A percentile compares a stretch with the other conserved stretches of the same genome.
phyloP scores from a whole-genome alignment of 371 early-diverging fungal genomes.

The Mucor circinelloides region DNA sequence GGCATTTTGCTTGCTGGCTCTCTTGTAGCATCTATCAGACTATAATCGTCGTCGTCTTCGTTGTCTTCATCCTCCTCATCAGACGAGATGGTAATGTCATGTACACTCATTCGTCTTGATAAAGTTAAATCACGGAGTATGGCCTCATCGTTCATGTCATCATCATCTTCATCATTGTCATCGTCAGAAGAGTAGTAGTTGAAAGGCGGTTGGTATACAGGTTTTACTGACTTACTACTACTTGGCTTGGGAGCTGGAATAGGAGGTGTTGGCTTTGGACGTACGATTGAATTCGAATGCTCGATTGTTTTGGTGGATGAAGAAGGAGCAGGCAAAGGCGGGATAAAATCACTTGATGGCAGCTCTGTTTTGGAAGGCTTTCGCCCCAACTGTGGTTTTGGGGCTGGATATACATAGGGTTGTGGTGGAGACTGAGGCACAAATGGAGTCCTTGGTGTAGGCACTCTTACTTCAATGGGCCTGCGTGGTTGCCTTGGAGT shows the following conservation, averaged over 20 bases:
- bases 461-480: not conserved
- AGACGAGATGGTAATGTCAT: slow-evolving; percentile 9
- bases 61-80: slow-evolving; percentile 8
- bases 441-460: not conserved
- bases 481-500: slow-evolving; percentile 5
- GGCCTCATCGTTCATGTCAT: not conserved
- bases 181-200: slow-evolving; percentile 1
- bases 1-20: not conserved
- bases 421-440: not conserved
- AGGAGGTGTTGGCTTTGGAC: slow-evolving; percentile 3
- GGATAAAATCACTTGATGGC: not conserved
- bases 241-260: not conserved
- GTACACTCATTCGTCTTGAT: slow-evolving; percentile 9
- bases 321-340: not conserved
- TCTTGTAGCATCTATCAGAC: not conserved
- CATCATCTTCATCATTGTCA: slow-evolving; percentile 6
- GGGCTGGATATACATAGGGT: slow-evolving; percentile 10
- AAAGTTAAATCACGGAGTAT: slow-evolving; percentile 1
- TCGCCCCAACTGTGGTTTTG: slow-evolving; percentile 9
- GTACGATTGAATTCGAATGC: not conserved
- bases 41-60: not conserved
- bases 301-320: slow-evolving; percentile 1
- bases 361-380: slow-evolving; percentile 19
- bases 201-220: not conserved
- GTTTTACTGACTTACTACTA: not conserved